These are phyloP conservation scores for Naganishia kalamii DNA, from an alignment of 768 basidiomycete species.

Conservation along the genomic window DNA sequence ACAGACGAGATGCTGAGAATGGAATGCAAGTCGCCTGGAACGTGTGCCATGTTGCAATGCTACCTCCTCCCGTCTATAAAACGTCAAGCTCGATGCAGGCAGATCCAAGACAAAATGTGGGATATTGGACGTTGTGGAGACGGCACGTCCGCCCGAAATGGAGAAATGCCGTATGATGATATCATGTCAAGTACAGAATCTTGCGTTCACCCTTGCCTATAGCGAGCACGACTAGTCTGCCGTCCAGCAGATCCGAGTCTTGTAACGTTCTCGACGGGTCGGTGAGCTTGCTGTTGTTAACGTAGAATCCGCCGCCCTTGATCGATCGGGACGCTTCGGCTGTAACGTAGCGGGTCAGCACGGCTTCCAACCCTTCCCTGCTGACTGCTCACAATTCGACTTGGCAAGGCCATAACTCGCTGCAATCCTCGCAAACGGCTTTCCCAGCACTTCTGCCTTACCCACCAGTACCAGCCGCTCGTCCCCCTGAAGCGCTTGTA, in stretches of 20 bases:
- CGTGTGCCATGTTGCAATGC: not conserved
- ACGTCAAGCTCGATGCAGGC: constrained; percentile 23
- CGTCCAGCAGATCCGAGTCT: constrained; percentile 56
- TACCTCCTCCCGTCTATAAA: not conserved
- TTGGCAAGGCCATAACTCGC: constrained; percentile 56
- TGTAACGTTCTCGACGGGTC: constrained; percentile 52
- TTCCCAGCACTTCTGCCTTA: constrained; percentile 53
- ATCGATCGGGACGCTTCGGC: constrained; percentile 63
- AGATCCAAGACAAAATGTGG: constrained; percentile 37
- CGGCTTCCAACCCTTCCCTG: not conserved
- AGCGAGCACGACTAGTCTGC: constrained; percentile 59
- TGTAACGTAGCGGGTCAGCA: constrained; percentile 36
- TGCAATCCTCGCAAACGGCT: constrained; percentile 59
- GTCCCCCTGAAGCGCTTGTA: constrained; percentile 61
- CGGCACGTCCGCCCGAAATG: constrained; percentile 38
- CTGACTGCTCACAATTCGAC: constrained; percentile 57
- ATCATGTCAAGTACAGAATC: constrained; percentile 51
- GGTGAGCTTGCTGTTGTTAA: constrained; percentile 61
- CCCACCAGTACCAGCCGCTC: constrained; percentile 57
- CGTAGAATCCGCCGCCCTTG: constrained; percentile 61
- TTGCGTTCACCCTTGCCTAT: constrained; percentile 68
- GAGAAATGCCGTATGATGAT: not conserved
- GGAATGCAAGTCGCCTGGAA: constrained; percentile 18
- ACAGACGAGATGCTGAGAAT: constrained; percentile 36
- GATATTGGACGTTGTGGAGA: constrained; percentile 37